Base-by-base conservation (phyloP, 305 asterid genomes). In the Euphrasia arctica region DNA sequence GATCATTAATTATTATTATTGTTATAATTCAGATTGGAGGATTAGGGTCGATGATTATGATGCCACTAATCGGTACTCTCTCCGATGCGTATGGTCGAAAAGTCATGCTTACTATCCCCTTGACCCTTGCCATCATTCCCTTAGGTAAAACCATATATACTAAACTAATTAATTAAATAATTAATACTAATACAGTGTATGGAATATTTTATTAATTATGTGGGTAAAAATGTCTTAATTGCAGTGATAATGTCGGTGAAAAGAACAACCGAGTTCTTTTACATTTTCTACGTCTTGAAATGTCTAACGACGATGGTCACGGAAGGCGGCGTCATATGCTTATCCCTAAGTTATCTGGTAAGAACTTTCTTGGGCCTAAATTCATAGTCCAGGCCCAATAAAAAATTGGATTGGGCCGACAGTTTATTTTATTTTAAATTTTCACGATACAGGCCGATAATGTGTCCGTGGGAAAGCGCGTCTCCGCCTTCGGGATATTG, bases 11-110 rank as follows among this genome's bases (percentile, higher is more conserved):
- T 7, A 42, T 31, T 42, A 42, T 42, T 41, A 41, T 5, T 42
- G 22, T 18, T 43, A 49, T 47, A 2, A 54, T 73, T 72, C 82
- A 80, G 88, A 74, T 82, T 66, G 75, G 74, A 15, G 88, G 88
- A 45, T 6, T 82, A 62, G 88, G 82, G 11, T 70, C 85, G n/a
- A 83, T 79, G 56, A 28, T 82, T 28, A 36, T 77, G 79, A 82
- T 78, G 85, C 88, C 88, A 32, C 66, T 82, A 27, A 62, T 82
- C 12, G 88, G 88, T 3, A 80, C 71, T 34, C 68, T 82, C 6
- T 80, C 85, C 0, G 88, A 82, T 60, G 18, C 48, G 7, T 82
- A 82, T 47, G 88, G 85, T 9, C 79, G 85, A 63, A 82, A 80
- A 72, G 62, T 70, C 9, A 22, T 82, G 77, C 83, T 82, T 55